These are phyloP conservation scores for Halenospora varia DNA, from an alignment of 495 filamentous ascomycete species.

Conservation along the genomic window DNA sequence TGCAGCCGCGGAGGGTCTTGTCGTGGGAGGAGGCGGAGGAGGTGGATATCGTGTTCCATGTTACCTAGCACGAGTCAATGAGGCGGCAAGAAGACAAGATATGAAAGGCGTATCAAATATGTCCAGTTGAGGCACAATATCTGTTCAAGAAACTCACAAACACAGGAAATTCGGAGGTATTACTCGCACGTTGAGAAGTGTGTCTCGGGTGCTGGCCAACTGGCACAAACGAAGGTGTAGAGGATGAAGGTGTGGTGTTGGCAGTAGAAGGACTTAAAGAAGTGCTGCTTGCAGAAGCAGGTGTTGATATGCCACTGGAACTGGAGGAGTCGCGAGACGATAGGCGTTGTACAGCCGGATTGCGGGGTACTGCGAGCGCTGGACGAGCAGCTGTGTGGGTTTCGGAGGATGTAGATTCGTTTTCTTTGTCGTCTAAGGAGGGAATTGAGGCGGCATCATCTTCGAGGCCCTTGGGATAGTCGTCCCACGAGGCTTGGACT, in stretches of 20 bases:
- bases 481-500: conserved; percentile 70
- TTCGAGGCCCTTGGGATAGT: conserved; percentile 35
- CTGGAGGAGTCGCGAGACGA: conserved; percentile 11
- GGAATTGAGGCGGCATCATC: conserved; percentile 21
- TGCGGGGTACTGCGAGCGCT: conserved; percentile 24
- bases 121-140: neutral
- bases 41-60: conserved; percentile 75
- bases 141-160: conserved; percentile 56
- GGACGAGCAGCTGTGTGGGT: conserved; percentile 16
- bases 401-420: conserved; percentile 31
- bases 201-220: conserved; percentile 22
- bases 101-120: neutral
- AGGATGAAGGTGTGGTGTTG: conserved; percentile 7
- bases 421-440: conserved; percentile 9
- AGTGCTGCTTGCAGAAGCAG: conserved; percentile 12
- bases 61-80: conserved; percentile 30
- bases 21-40: conserved; percentile 53
- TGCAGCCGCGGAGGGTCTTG: conserved; percentile 80
- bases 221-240: conserved; percentile 20
- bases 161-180: conserved; percentile 53
- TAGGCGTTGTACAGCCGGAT: conserved; percentile 26
- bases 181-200: conserved; percentile 26
- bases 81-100: neutral
- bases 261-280: conserved; percentile 6
- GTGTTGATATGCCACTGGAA: conserved; percentile 11